Conservation (phyloP, 139 green algal species). For the Chlorella ohadii region DNA sequence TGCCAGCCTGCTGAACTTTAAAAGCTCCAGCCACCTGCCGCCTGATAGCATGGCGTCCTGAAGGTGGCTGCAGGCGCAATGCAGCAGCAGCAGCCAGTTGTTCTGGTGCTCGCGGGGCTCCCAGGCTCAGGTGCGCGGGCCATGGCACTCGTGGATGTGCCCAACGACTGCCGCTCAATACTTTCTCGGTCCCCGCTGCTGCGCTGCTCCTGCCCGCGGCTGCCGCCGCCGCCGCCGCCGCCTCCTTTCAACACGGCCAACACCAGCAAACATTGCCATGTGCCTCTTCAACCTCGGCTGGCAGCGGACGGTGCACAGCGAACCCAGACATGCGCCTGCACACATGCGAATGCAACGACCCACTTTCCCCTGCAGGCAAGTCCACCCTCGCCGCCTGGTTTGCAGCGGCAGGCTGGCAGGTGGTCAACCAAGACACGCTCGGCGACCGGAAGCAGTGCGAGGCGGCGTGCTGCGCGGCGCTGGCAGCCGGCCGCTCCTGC, state of each 20-base stretch:
- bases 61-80: no score
- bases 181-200: neutral
- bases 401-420: neutral
- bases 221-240: neutral
- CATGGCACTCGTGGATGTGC: no score
- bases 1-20: no score
- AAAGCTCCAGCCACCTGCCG: no score
- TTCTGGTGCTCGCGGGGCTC: neutral
- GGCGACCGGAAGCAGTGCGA: slow-evolving; percentile 30
- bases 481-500: neutral
- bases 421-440: slow-evolving; percentile 26
- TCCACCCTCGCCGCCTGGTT: slow-evolving; percentile 7
- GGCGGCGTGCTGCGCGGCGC: neutral
- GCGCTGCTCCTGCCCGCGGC: neutral
- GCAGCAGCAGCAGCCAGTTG: no score
- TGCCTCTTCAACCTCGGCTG: no score
- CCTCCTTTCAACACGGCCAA: neutral
- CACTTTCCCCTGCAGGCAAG: slow-evolving; percentile 25
- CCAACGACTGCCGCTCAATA: no score
- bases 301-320: no score
- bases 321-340: no score
- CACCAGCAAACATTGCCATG: no score
- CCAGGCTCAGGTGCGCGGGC: slow-evolving; percentile 1
- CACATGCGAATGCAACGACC: no score
- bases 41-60: no score